These are phyloP conservation scores for Scutellaria minor DNA, from an alignment of 257 asterid genomes.

Conservation along the genomic window DNA sequence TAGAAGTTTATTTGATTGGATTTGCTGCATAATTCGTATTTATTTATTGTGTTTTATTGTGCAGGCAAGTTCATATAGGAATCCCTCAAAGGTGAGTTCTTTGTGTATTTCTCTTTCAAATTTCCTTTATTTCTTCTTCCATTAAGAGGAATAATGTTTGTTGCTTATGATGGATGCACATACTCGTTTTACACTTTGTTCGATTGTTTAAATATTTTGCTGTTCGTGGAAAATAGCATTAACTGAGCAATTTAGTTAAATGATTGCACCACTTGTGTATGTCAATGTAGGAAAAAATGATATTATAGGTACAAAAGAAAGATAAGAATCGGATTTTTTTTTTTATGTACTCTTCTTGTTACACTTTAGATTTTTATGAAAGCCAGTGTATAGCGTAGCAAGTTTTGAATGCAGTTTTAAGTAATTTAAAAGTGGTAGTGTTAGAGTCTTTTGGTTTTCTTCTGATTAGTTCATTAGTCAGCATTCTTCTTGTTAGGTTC, in stretches of 20 bases:
- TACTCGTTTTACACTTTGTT: background rate
- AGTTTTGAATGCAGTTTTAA: background rate
- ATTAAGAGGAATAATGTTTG: background rate
- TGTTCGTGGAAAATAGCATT: background rate
- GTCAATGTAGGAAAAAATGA: background rate
- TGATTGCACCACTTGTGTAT: conserved; percentile 9
- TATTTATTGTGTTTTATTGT: conserved; percentile 32
- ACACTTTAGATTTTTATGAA: background rate
- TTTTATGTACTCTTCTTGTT: background rate
- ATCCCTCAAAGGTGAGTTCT: conserved; percentile 58
- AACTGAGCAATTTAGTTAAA: background rate
- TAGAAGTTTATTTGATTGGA: conserved; percentile 6
- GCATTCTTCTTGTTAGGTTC: conserved; percentile 7
- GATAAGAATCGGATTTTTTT: background rate
- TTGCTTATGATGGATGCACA: background rate
- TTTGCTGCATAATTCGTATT: conserved; percentile 28
- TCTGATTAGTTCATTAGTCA: background rate
- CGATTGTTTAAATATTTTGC: conserved; percentile 1
- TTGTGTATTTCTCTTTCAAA: background rate
- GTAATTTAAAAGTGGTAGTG: background rate
- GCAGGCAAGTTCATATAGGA: conserved; percentile 57
- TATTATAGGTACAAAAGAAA: background rate
- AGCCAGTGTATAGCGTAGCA: background rate
- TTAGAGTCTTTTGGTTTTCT: conserved; percentile 5
- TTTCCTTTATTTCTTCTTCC: background rate